phyloP scores from a whole-genome alignment of 1,284 basidiomycete genomes.

The Mycena citricolor region DNA sequence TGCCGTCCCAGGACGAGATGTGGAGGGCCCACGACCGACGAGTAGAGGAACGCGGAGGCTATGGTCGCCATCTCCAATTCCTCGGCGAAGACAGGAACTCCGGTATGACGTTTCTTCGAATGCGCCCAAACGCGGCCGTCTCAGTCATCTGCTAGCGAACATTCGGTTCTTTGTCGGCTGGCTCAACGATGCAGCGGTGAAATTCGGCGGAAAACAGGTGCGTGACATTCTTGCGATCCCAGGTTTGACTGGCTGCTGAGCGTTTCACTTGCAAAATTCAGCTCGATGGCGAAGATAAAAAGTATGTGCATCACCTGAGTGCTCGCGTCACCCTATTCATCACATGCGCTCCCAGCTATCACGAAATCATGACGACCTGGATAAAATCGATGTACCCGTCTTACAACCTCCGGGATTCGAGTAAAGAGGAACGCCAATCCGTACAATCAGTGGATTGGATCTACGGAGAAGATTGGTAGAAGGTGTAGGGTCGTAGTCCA shows the following conservation, averaged over 20 bases:
- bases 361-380: too few relatives aligned
- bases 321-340: too few relatives aligned
- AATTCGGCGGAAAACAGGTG: conserved; percentile 22
- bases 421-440: too few relatives aligned
- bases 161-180: conserved; percentile 23
- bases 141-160: conserved; percentile 12
- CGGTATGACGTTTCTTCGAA: conserved; percentile 2
- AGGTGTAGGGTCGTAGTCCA: background rate
- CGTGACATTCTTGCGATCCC: background rate
- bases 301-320: too few relatives aligned
- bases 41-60: conserved; percentile 33
- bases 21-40: conserved; percentile 33
- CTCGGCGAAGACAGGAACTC: conserved; percentile 16
- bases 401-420: too few relatives aligned
- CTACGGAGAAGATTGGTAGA: conserved; percentile 20
- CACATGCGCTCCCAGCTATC: too few relatives aligned
- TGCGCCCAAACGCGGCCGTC: too few relatives aligned
- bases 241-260: too few relatives aligned
- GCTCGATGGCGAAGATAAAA: conserved; percentile 18
- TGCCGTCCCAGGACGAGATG: conserved; percentile 31
- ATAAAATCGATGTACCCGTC: too few relatives aligned
- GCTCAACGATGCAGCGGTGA: conserved; percentile 22
- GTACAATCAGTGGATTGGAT: conserved; percentile 10
- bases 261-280: too few relatives aligned
- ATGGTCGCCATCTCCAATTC: conserved; percentile 37